Percentiles rank a stretch among this genome's conserved stretches.
phyloP scores from a whole-genome alignment of 2,329 filamentous ascomycete genomes.

The Exophiala viscosa region DNA sequence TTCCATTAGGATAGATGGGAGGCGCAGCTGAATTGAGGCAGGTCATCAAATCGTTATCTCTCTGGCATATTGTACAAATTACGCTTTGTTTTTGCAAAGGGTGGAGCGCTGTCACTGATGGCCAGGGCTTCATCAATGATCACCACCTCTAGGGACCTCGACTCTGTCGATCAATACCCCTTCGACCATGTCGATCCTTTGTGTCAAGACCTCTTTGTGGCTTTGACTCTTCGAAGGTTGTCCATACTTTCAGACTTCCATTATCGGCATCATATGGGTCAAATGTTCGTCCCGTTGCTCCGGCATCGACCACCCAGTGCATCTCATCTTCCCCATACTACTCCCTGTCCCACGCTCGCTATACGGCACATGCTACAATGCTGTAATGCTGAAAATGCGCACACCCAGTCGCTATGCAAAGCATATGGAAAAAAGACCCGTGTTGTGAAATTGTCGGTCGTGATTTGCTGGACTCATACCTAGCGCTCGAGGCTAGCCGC shows the following conservation, averaged over 20 bases:
- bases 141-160: conserved; percentile 7
- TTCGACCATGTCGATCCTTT: background rate
- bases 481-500: conserved; percentile 33
- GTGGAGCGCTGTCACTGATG: background rate
- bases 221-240: too few relatives aligned
- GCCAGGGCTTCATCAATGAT: background rate
- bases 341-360: too few relatives aligned
- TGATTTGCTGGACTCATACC: conserved; percentile 1
- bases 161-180: conserved; percentile 11
- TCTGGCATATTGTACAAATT: background rate
- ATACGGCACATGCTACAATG: too few relatives aligned
- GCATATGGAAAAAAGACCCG: background rate
- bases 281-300: too few relatives aligned
- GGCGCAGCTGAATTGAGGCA: too few relatives aligned
- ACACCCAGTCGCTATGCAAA: conserved; percentile 8
- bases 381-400: background rate
- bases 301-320: too few relatives aligned
- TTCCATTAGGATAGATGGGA: too few relatives aligned
- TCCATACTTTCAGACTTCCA: too few relatives aligned
- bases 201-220: too few relatives aligned
- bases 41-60: too few relatives aligned
- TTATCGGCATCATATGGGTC: background rate
- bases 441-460: background rate
- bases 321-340: too few relatives aligned
- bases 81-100: background rate